Conservation (phyloP, 192 early-diverging fungal genomes). For the Linnemannia hyalina region DNA sequence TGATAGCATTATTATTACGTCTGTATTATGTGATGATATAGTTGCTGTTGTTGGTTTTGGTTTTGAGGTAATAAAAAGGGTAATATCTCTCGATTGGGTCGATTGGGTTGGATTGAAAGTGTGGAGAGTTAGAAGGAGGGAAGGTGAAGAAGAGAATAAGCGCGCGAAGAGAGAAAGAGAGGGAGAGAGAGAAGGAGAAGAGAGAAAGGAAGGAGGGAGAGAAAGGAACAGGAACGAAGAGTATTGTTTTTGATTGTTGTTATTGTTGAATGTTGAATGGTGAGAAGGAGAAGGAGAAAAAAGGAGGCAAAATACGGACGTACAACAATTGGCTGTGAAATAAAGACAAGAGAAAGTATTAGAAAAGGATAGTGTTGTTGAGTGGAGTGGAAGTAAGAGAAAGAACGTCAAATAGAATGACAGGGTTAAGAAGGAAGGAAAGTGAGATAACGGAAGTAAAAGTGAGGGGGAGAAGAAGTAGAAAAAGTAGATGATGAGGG, state of each 20-base stretch:
- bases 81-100: background rate
- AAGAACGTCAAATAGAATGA: background rate
- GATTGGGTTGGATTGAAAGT: background rate
- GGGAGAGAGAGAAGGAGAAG: background rate
- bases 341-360: background rate
- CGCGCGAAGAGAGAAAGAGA: background rate
- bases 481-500: background rate
- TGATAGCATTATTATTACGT: constrained; percentile 2
- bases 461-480: background rate
- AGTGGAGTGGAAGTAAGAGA: background rate
- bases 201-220: background rate
- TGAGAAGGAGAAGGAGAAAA: background rate
- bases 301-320: background rate
- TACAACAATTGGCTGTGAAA: background rate
- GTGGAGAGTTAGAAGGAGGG: background rate
- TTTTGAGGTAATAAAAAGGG: background rate
- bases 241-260: background rate
- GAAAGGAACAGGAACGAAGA: constrained; percentile 1
- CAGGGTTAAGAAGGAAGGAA: background rate
- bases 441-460: background rate
- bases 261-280: background rate
- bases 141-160: background rate
- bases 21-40: background rate
- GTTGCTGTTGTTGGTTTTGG: no score
- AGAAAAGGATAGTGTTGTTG: background rate